These are phyloP conservation scores for Penicillium olsonii DNA, from an alignment of 2,329 filamentous ascomycete species.

Conservation along the genomic window DNA sequence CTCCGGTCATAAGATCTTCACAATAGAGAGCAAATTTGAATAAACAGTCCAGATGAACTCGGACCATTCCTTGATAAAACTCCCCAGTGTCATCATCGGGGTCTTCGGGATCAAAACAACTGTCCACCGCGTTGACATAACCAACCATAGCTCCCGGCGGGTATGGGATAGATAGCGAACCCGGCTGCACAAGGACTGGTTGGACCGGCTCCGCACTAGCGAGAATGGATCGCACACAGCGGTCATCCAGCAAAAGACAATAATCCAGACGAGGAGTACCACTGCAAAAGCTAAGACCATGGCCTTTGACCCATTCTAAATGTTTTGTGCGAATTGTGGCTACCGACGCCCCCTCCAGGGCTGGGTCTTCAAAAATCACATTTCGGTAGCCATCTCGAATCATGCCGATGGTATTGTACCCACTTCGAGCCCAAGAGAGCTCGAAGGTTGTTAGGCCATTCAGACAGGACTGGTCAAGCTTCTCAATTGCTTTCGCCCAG, in stretches of 20 bases:
- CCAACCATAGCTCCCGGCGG: conserved; percentile 1
- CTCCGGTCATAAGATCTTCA: conserved; percentile 4
- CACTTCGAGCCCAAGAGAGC: background rate
- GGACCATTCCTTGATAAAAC: conserved; percentile 10
- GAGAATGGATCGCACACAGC: conserved; percentile 10
- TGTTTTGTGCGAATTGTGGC: conserved; percentile 5
- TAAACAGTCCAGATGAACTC: conserved; percentile 5
- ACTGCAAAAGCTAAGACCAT: background rate
- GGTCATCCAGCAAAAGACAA: conserved; percentile 7
- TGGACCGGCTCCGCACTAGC: conserved; percentile 8
- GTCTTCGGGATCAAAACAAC: conserved; percentile 3
- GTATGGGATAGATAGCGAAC: background rate
- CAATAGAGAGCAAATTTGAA: conserved; percentile 8
- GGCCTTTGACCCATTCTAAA: conserved; percentile 8
- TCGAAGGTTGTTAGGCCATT: background rate
- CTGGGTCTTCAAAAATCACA: conserved; percentile 10
- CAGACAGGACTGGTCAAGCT: conserved; percentile 6
- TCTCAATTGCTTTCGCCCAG: conserved; percentile 5
- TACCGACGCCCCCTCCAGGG: conserved; percentile 5
- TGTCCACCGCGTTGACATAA: conserved; percentile 8
- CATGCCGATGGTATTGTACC: background rate
- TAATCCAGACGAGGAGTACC: conserved; percentile 7
- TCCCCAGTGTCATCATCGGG: conserved; percentile 3
- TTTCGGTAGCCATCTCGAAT: conserved; percentile 11
- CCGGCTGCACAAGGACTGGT: background rate